Base-by-base conservation (phyloP, 164 flowering plant genomes). In the Vitis amurensis region DNA sequence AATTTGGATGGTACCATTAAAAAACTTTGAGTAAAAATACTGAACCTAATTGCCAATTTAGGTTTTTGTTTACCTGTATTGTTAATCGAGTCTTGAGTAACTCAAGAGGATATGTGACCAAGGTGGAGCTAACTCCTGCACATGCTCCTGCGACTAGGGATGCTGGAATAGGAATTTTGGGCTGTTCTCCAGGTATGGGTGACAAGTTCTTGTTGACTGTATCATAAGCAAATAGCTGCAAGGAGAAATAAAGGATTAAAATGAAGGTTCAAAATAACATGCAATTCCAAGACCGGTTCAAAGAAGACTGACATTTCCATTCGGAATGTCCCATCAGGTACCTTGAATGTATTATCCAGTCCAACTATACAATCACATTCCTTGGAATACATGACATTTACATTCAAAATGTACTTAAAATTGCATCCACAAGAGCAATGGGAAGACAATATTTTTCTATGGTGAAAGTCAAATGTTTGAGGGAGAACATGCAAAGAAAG, bases 81-180 rank as follows among this genome's bases (percentile, higher is more conserved):
- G 99, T 95, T 56, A 95, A 55, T 59, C 99, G 92, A 67, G 99
- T 95, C 79, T 95, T 95, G 68, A 95, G 74, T 61, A 95, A 71
- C 81, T 95, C 99, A 23, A 95, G 97, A 12, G 99, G 99, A 71
- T 95, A 95, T 11, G 98, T 95, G 59, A 74, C 72, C 67, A 95
- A 61, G 16, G 99, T 95, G 7, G 98, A 91, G 79, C 94, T 88
- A 27, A 95, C 93, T 74, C 99, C 99, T 62, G 99, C 99, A 74
- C 86, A 85, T 15, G 99, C 99, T 14, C 99, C 99, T 4, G 99
- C 99, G 52, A 95, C 66, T 67, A 89, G 78, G 29, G 99, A 93
- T 14, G 98, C 81, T 17, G 99, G 93, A 56, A 95, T 68, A 12
- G 87, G 94, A 29, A 89, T 53, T 80, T 84, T 90, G 44, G 91